phyloP scores from a whole-genome alignment of 345 rosid genomes.

The Odontarrhena argentea region DNA sequence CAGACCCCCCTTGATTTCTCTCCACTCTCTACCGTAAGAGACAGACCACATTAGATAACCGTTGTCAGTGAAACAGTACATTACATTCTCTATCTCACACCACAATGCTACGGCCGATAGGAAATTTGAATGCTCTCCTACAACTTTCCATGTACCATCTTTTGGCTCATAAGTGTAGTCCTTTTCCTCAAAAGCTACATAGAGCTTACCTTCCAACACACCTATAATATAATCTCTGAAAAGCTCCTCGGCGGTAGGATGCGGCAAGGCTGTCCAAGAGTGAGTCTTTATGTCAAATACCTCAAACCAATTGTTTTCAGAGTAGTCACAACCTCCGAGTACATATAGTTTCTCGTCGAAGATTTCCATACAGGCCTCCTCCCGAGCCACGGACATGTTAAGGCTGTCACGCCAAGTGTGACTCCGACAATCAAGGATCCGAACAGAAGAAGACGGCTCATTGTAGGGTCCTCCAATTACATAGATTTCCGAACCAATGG shows the following conservation, averaged over 20 bases:
- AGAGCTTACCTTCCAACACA: too few species aligned
- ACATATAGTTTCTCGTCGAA: constrained; percentile 54
- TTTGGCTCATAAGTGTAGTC: too few species aligned
- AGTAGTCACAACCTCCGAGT: constrained; percentile 15
- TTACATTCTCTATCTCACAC: background rate
- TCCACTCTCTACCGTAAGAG: background rate
- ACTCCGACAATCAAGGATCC: constrained; percentile 63
- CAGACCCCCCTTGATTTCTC: background rate
- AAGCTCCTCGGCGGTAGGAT: too few species aligned
- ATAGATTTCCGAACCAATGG: constrained; percentile 49
- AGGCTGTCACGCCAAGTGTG: constrained; percentile 55
- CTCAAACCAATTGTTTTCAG: too few species aligned
- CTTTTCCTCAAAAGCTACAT: too few species aligned
- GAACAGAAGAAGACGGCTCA: constrained; percentile 43
- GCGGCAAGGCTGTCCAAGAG: too few species aligned
- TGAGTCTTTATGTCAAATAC: too few species aligned
- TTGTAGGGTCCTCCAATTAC: constrained; percentile 28
- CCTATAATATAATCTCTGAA: too few species aligned
- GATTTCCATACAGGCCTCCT: constrained; percentile 52
- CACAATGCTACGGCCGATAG: background rate
- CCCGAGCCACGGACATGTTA: constrained; percentile 57
- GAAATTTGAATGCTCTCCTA: too few species aligned
- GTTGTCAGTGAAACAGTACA: background rate
- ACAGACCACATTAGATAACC: background rate
- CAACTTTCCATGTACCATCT: too few species aligned